phyloP scores from a whole-genome alignment of 495 filamentous ascomycete species.

The Neurospora sp. region DNA sequence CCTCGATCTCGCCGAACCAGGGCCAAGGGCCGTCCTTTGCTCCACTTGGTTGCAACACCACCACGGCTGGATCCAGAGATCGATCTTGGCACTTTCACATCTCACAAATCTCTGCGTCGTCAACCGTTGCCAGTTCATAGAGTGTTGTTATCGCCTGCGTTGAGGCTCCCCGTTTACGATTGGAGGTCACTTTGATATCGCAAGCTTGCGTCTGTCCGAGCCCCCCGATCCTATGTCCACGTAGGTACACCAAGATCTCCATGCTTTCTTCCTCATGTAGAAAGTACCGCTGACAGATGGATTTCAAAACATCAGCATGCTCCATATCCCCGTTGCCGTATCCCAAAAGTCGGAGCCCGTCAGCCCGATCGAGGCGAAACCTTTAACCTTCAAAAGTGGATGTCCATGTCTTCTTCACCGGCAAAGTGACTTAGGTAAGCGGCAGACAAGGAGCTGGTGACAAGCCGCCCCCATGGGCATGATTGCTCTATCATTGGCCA shows the following conservation, averaged over 20 bases:
- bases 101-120: not conserved
- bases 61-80: not conserved
- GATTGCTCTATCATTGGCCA: not conserved
- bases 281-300: not conserved
- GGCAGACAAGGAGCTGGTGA: not conserved
- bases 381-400: not conserved
- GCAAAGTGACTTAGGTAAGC: not conserved
- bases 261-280: not conserved
- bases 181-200: not conserved
- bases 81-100: not conserved
- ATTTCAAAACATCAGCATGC: not conserved
- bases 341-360: not conserved
- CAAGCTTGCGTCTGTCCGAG: not conserved
- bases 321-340: not conserved
- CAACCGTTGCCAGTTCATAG: not conserved
- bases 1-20: not conserved
- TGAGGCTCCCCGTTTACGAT: not conserved
- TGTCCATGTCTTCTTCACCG: not conserved
- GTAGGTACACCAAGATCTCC: not conserved
- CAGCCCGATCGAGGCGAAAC: not conserved
- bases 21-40: not conserved
- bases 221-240: not conserved
- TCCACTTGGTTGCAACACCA: not conserved
- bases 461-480: not conserved
- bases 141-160: too few relatives aligned